Evolutionary conservation across 2,329 filamentous ascomycete genomes (phyloP), one percentile per base, ranked within the genome.

Genomic region (Ophiosphaerella herpotricha): DNA sequence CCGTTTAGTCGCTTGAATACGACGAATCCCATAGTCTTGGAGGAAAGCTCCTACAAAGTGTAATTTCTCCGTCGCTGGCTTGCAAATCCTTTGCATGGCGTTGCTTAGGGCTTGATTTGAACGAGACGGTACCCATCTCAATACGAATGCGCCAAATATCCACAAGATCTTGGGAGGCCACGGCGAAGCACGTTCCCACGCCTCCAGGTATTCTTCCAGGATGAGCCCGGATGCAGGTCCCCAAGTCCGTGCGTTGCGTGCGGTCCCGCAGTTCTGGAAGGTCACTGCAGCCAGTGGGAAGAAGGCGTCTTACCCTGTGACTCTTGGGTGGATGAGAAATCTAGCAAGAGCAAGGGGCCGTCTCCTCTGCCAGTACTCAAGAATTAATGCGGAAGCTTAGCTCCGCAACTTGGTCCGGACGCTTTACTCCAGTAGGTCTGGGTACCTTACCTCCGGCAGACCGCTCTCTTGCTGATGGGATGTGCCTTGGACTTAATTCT

Each of bases 401-500:
- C 60, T 63, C 63, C 60, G 62, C 47, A 48, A 43, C 60, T 61
- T 49, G 33, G 53, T 60, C 14, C 33, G 52, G 46, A 53, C 41
- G 48, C 33, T 44, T 53, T 49, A 47, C 37, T 55, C 52, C 50
- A 53, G 58, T 48, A 55, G 48, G 53, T 40, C 57, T 58, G 48
- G 41, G 50, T 49, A 61, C 57, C 56, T 63, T 61, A 54, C 54
- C 49, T 55, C 54, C 56, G 52, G 51, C 52, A 57, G 58, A 63
- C 62, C 58, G 62, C 62, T 55, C 48, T 29, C 26, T 29, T 29
- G 6, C 26, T 29, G 26, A 29, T 29, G 26, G 7, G 26, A 29
- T 29, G 26, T 29, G 26, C 26, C 26, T 49, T 52, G 33, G 43
- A 55, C 46, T 49, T 47, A 54, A 41, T 39, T 40, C 50, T 41